phyloP scores from a whole-genome alignment of 1,139 yeast genomes.

The Candida dubliniensis region DNA sequence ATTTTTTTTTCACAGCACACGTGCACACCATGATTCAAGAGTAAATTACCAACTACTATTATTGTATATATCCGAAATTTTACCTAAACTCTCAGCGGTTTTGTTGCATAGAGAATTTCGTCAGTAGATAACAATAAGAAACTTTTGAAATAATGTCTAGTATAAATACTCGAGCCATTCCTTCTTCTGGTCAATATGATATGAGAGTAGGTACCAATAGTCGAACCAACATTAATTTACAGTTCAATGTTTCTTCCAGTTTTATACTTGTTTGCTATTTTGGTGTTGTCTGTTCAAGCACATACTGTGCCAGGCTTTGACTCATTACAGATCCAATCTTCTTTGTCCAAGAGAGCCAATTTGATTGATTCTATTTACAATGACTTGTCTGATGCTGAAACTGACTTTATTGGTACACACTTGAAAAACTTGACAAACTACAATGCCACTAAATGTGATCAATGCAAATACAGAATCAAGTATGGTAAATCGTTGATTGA shows the following conservation, averaged over 20 bases:
- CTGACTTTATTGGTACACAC: conserved; percentile 33
- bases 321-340: conserved; percentile 20
- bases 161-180: too few species aligned
- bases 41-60: background rate
- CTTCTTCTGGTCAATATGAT: too few species aligned
- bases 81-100: background rate
- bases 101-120: background rate
- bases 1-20: background rate
- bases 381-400: conserved; percentile 25
- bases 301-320: conserved; percentile 23
- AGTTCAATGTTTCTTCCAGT: background rate
- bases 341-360: conserved; percentile 19
- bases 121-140: too few species aligned
- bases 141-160: too few species aligned
- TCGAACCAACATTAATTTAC: too few species aligned
- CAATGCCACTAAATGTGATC: conserved; percentile 36
- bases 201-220: too few species aligned
- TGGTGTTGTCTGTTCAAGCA: conserved; percentile 12
- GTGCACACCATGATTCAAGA: background rate
- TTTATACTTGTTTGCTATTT: background rate
- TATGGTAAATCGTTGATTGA: conserved; percentile 30
- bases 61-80: background rate
- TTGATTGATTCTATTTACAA: conserved; percentile 27
- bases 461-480: conserved; percentile 37
- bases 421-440: conserved; percentile 25